A percentile compares a stretch with the other conserved stretches of the same genome.
These are phyloP conservation scores for Eleusine coracana DNA, from an alignment of 176 grass and related monocot species.

Conservation along the genomic window DNA sequence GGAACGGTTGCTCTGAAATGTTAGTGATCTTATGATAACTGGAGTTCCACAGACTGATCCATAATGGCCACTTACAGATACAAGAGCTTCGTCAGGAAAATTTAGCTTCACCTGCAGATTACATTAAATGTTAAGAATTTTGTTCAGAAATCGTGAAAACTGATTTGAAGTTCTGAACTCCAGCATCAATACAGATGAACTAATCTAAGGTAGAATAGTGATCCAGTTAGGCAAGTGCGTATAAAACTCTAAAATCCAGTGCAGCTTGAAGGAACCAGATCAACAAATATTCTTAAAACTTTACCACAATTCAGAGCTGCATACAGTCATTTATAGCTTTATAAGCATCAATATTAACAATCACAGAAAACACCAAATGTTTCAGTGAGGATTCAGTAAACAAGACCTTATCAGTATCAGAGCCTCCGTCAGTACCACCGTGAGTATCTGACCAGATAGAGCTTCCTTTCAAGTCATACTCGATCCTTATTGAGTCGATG, in stretches of 20 bases:
- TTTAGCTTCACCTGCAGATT: slow-evolving; percentile 58
- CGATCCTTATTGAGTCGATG: slow-evolving; percentile 64
- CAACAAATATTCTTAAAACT: slow-evolving; percentile 10
- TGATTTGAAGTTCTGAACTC: neutral
- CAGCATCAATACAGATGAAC: neutral
- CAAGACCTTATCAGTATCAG: slow-evolving; percentile 55
- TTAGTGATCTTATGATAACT: slow-evolving; percentile 69
- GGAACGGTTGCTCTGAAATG: slow-evolving; percentile 63
- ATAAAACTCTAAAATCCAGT: neutral
- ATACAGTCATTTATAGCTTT: neutral
- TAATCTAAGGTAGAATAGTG: neutral
- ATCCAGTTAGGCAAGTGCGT: neutral
- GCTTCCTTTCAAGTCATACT: slow-evolving; percentile 54
- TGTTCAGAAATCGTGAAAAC: slow-evolving; percentile 14
- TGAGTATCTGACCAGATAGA: slow-evolving; percentile 51
- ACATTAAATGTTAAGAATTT: neutral
- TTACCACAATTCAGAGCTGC: neutral
- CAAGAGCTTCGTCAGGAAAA: slow-evolving; percentile 58
- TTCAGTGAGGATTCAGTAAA: slow-evolving; percentile 23
- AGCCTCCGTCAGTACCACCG: slow-evolving; percentile 49
- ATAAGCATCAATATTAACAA: neutral
- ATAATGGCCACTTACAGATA: slow-evolving; percentile 64
- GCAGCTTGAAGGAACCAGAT: neutral
- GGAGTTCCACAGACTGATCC: slow-evolving; percentile 63
- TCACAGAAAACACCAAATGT: neutral